These are phyloP conservation scores for Lasiodiplodia theobromae DNA, from an alignment of 2,329 filamentous ascomycete species.

Conservation along the genomic window DNA sequence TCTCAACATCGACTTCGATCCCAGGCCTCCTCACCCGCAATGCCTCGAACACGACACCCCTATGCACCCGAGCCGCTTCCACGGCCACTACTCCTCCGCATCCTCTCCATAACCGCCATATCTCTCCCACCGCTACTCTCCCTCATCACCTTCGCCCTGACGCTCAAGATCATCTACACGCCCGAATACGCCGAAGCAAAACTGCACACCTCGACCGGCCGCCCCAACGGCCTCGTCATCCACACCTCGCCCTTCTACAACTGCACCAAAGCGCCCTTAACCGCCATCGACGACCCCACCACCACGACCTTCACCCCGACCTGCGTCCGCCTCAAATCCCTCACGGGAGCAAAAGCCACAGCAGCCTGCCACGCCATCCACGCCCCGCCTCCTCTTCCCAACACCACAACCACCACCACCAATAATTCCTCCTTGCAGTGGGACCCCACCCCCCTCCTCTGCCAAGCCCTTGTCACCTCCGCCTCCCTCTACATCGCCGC, in stretches of 20 bases:
- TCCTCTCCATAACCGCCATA: slow-evolving; percentile 9
- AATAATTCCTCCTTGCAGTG: no score
- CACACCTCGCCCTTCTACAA: slow-evolving; percentile 25
- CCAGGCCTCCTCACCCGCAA: not conserved
- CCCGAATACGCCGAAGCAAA: slow-evolving; percentile 10
- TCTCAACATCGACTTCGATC: not conserved
- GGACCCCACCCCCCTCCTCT: not conserved
- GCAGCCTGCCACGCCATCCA: not conserved
- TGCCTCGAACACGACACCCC: slow-evolving; percentile 11
- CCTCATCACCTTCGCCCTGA: slow-evolving; percentile 18
- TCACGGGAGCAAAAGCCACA: slow-evolving; percentile 10
- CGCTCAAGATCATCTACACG: slow-evolving; percentile 7
- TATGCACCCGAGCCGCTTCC: slow-evolving; percentile 1
- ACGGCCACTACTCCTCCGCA: slow-evolving; percentile 12
- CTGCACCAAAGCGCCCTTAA: slow-evolving; percentile 16
- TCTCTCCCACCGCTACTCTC: slow-evolving; percentile 10
- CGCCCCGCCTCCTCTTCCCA: not conserved
- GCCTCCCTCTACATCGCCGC: slow-evolving; percentile 20
- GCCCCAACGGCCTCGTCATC: slow-evolving; percentile 1
- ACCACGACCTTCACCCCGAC: not conserved
- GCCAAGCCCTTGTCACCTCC: slow-evolving; percentile 9
- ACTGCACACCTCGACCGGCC: slow-evolving; percentile 4
- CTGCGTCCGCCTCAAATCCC: slow-evolving; percentile 11
- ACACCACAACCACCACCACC: no score
- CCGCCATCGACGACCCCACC: slow-evolving; percentile 7